Percentiles rank a stretch among this genome's conserved stretches.
phyloP scores from a whole-genome alignment of 331 rosid genomes.

The Rhamnella rubrinervis region DNA sequence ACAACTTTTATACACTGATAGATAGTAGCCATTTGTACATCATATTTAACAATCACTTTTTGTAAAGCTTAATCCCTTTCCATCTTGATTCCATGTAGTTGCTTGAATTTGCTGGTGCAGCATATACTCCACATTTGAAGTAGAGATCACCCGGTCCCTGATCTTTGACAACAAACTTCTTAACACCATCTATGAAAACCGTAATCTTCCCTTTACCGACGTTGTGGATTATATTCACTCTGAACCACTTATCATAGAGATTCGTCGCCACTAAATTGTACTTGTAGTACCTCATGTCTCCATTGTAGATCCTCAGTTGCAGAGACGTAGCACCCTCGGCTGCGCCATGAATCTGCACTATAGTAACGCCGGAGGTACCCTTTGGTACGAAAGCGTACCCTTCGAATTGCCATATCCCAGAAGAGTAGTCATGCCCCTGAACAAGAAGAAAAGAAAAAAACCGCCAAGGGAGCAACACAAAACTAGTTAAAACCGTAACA shows the following conservation, averaged over 20 bases:
- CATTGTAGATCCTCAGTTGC: conserved; percentile 46
- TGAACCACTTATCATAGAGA: conserved; percentile 57
- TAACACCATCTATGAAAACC: conserved; percentile 44
- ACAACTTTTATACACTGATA: background rate
- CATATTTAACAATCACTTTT: conserved; percentile 19
- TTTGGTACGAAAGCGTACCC: conserved; percentile 47
- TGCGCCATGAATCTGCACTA: conserved; percentile 60
- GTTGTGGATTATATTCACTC: conserved; percentile 53
- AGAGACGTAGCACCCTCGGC: conserved; percentile 39
- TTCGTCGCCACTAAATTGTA: conserved; percentile 30
- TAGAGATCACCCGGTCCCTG: conserved; percentile 52
- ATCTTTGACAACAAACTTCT: conserved; percentile 44
- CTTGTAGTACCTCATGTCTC: conserved; percentile 47
- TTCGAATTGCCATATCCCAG: conserved; percentile 60
- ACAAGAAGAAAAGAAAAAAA: background rate
- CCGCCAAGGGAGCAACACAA: too few relatives aligned
- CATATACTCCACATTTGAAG: conserved; percentile 66
- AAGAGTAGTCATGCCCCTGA: conserved; percentile 36
- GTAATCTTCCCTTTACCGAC: conserved; percentile 43
- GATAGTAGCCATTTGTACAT: background rate
- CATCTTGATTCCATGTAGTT: conserved; percentile 61
- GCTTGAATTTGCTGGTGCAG: conserved; percentile 45
- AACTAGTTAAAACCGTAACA: background rate
- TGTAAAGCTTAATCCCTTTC: conserved; percentile 54
- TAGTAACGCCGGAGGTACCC: conserved; percentile 50